Conservation (phyloP, 108 stramenopile genomes). For the Cylindrotheca closterium region DNA sequence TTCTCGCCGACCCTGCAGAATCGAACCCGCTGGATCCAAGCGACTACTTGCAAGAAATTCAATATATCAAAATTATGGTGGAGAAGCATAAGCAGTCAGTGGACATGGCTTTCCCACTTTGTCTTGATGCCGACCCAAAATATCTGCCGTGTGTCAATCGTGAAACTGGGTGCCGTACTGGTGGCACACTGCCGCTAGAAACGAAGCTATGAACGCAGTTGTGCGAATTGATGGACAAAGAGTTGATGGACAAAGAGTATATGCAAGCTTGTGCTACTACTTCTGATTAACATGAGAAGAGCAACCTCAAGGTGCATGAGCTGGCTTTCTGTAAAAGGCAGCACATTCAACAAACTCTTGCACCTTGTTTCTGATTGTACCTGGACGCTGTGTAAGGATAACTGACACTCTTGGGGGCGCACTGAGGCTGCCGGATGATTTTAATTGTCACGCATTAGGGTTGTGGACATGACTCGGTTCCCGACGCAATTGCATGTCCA, state of each 20-base stretch:
- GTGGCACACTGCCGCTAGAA: too few species aligned
- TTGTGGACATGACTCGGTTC: conserved; percentile 22
- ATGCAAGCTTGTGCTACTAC: too few species aligned
- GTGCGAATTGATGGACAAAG: too few species aligned
- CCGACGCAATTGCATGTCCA: conserved; percentile 33
- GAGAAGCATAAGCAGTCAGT: conserved; percentile 48
- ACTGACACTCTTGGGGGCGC: too few species aligned
- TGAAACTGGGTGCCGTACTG: conserved; percentile 42
- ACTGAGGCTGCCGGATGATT: too few species aligned
- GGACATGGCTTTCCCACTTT: conserved; percentile 36
- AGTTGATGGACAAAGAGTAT: too few species aligned
- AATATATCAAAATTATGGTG: conserved; percentile 7
- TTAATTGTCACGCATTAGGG: conserved; percentile 22
- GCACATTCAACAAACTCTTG: too few species aligned
- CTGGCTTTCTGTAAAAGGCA: too few species aligned
- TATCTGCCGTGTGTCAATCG: conserved; percentile 49
- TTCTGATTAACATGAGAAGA: too few species aligned
- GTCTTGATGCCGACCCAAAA: conserved; percentile 35
- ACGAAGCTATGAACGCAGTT: background rate
- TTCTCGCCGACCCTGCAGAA: conserved; percentile 61
- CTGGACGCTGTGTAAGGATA: too few species aligned
- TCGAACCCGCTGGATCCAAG: conserved; percentile 47
- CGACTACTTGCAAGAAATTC: conserved; percentile 29
- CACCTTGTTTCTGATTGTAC: too few species aligned
- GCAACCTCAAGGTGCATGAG: too few species aligned